A percentile compares a stretch with the other conserved stretches of the same genome.
These are phyloP conservation scores for Dactylellina parvicollis DNA, from an alignment of 2,329 filamentous ascomycete genomes.

Conservation along the genomic window DNA sequence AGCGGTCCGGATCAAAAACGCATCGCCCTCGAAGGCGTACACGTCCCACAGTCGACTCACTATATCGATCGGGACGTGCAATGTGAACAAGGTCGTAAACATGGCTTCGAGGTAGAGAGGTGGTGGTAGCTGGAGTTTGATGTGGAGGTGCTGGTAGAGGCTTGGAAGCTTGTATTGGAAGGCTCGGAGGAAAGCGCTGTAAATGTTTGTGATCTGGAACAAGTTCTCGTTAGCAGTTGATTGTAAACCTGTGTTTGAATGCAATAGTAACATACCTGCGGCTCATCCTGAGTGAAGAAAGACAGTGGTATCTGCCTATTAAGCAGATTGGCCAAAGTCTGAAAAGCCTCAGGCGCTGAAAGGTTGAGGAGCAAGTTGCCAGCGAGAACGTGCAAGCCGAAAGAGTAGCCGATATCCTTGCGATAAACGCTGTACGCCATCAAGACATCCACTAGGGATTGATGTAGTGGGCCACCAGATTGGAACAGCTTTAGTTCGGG, in stretches of 20 bases:
- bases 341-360: conserved; percentile 72
- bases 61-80: conserved; percentile 73
- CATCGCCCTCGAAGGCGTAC: conserved; percentile 82
- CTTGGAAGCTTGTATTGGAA: conserved; percentile 72
- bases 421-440: conserved; percentile 84
- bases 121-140: conserved; percentile 64
- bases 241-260: background rate
- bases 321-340: conserved; percentile 77
- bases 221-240: background rate
- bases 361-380: conserved; percentile 78
- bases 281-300: conserved; percentile 76
- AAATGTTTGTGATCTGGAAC: conserved; percentile 70
- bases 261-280: conserved; percentile 62
- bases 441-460: conserved; percentile 75
- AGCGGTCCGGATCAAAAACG: conserved; percentile 74
- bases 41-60: conserved; percentile 81
- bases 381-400: conserved; percentile 78
- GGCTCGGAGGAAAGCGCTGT: conserved; percentile 74
- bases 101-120: conserved; percentile 70
- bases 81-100: conserved; percentile 73
- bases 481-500: conserved; percentile 64
- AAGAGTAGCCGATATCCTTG: conserved; percentile 80
- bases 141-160: conserved; percentile 73
- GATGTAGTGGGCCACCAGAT: conserved; percentile 70
- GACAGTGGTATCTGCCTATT: conserved; percentile 79